Evolutionary conservation across 176 grass and related monocot genomes (phyloP).

Genomic region (Musa itinerans): DNA sequence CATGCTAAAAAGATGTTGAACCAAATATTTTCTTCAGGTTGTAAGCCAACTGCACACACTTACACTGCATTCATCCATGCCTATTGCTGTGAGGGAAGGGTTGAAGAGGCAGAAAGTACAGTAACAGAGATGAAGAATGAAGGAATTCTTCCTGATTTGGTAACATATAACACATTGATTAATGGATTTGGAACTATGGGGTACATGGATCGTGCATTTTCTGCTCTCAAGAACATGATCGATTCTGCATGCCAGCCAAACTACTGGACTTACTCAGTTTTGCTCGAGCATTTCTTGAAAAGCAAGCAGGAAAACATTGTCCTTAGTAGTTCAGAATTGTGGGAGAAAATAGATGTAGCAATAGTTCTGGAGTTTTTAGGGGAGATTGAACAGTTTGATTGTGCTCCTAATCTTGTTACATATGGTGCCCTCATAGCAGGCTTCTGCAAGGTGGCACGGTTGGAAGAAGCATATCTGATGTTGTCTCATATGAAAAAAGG

Average conservation of each 20-base stretch:
- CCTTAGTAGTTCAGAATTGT: constrained; percentile 18
- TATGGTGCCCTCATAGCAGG: constrained; percentile 34
- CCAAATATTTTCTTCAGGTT: constrained; percentile 43
- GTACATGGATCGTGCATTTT: constrained; percentile 34
- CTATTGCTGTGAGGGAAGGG: constrained; percentile 40
- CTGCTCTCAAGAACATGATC: constrained; percentile 43
- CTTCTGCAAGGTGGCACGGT: constrained; percentile 35
- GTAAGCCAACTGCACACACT: constrained; percentile 39
- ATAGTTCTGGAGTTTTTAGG: constrained; percentile 39
- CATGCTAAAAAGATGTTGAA: constrained; percentile 34
- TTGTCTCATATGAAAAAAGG: constrained; percentile 44
- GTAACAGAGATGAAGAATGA: constrained; percentile 34
- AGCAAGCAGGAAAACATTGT: constrained; percentile 22
- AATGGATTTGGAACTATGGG: constrained; percentile 35
- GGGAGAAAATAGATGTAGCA: constrained; percentile 35
- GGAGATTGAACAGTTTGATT: constrained; percentile 24
- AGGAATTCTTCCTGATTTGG: constrained; percentile 28
- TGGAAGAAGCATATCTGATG: constrained; percentile 36
- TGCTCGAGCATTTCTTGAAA: constrained; percentile 42
- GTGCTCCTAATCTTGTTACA: constrained; percentile 22
- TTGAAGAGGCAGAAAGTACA: constrained; percentile 40
- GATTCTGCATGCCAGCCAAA: constrained; percentile 39
- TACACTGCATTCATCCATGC: constrained; percentile 46
- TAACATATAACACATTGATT: constrained; percentile 53
- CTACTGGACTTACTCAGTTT: constrained; percentile 34